These are phyloP conservation scores for Microcyclospora pomicola DNA, from an alignment of 2,329 filamentous ascomycete genomes.

Conservation along the genomic window DNA sequence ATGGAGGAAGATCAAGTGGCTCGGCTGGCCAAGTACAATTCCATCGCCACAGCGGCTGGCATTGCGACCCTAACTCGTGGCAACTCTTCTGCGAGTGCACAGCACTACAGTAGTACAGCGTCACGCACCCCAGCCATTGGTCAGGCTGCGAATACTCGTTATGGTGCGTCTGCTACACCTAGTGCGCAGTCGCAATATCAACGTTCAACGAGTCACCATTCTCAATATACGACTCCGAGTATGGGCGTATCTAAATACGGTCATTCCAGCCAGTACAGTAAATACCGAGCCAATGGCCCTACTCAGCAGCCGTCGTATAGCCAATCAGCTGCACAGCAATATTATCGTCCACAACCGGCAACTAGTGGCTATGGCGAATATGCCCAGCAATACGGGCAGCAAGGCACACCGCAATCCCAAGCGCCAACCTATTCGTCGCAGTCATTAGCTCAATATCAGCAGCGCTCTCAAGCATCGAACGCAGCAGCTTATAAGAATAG, in stretches of 20 bases:
- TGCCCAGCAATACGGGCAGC: conserved; percentile 9
- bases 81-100: conserved; percentile 15
- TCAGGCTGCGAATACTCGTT: conserved; percentile 21
- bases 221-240: conserved; percentile 15
- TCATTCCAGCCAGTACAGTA: conserved; percentile 17
- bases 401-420: conserved; percentile 12
- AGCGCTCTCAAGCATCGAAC: conserved; percentile 12
- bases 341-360: conserved; percentile 9
- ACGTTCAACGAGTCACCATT: conserved; percentile 15
- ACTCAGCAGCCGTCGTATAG: conserved; percentile 11
- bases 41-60: conserved; percentile 20
- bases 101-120: conserved; percentile 22
- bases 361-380: conserved; percentile 11
- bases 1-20: conserved; percentile 67
- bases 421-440: conserved; percentile 11
- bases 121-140: conserved; percentile 22
- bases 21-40: conserved; percentile 26
- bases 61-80: conserved; percentile 17
- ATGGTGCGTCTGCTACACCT: conserved; percentile 17
- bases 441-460: conserved; percentile 13
- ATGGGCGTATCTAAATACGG: conserved; percentile 9
- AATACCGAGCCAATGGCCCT: conserved; percentile 8
- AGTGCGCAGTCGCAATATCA: conserved; percentile 14
- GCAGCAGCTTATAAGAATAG: conserved; percentile 14
- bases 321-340: conserved; percentile 13